Conservation (phyloP, 371 early-diverging fungal species). For the Batkoa obscura region DNA sequence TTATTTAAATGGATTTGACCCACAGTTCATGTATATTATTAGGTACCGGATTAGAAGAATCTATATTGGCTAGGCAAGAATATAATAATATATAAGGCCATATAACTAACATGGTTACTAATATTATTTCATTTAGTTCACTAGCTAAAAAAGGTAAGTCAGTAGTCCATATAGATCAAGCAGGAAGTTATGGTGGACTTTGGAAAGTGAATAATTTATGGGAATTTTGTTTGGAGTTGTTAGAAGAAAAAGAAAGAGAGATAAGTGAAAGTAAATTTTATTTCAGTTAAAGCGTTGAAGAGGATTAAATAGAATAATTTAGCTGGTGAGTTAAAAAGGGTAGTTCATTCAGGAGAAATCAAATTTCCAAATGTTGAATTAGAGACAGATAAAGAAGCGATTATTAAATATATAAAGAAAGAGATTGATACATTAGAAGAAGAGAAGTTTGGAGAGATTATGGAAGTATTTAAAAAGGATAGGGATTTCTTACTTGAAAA, state of each 20-base stretch:
- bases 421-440: not conserved
- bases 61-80: no score
- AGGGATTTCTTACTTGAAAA: not conserved
- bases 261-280: no score
- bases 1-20: no score
- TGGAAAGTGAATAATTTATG: not conserved
- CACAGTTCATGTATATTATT: no score
- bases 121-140: constrained; percentile 8
- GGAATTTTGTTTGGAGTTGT: no score
- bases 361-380: not conserved
- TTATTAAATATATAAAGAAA: not conserved
- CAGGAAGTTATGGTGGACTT: not conserved
- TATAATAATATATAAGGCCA: no score
- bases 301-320: no score
- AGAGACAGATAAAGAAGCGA: not conserved
- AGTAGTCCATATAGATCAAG: not conserved
- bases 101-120: no score
- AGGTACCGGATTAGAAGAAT: no score
- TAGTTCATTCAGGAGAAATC: not conserved
- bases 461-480: not conserved
- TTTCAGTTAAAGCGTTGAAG: no score
- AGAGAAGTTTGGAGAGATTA: not conserved
- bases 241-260: no score
- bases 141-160: not conserved
- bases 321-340: not conserved